Conservation (phyloP, 306 rosid species). For the Hippophae rhamnoides region DNA sequence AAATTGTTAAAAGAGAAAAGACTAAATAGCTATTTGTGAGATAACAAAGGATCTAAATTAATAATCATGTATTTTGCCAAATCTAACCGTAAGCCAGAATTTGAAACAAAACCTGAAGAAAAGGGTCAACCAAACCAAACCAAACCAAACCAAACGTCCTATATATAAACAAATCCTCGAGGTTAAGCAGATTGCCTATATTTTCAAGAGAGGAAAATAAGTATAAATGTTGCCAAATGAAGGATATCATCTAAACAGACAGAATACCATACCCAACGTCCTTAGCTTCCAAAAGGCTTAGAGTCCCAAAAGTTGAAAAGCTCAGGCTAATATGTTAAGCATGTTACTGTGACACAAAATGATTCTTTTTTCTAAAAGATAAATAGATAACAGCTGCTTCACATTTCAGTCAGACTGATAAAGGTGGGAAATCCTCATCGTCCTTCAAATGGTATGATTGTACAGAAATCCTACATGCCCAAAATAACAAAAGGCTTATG, state of each 20-base stretch:
- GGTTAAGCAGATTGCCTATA: conserved; percentile 12
- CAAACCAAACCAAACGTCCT: conserved; percentile 18
- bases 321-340: conserved; percentile 21
- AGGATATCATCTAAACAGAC: conserved; percentile 13
- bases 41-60: too few species aligned
- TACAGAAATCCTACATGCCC: conserved; percentile 38
- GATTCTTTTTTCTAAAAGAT: conserved; percentile 14
- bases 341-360: conserved; percentile 17
- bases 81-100: conserved; percentile 12
- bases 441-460: conserved; percentile 43
- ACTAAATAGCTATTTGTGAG: too few species aligned
- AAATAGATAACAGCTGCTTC: conserved; percentile 7
- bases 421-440: conserved; percentile 52
- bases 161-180: conserved; percentile 19
- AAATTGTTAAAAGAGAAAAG: too few species aligned
- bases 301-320: conserved; percentile 8
- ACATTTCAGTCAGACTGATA: conserved; percentile 24
- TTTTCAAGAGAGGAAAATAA: conserved; percentile 4
- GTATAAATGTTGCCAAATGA: conserved; percentile 25
- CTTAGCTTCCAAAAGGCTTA: conserved; percentile 16
- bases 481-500: conserved; percentile 8
- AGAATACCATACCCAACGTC: conserved; percentile 20
- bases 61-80: conserved; percentile 11
- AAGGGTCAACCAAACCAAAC: conserved; percentile 7
- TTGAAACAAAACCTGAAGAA: conserved; percentile 19